Conservation (phyloP, 768 basidiomycete species). For the Trametes cingulata region DNA sequence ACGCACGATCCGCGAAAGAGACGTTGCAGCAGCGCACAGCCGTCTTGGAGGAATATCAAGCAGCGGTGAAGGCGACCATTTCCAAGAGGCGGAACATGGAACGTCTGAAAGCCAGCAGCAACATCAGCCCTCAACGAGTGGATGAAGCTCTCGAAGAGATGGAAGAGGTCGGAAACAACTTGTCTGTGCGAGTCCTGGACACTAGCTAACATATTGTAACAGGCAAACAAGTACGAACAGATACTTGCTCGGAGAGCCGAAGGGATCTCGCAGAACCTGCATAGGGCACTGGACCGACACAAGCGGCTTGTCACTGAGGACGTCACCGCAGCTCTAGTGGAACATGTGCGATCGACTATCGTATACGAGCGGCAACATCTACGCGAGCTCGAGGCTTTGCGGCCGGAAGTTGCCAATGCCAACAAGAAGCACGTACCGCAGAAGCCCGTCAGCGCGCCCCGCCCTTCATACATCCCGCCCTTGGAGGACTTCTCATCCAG, state of each 20-base stretch:
- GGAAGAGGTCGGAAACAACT: constrained; percentile 68
- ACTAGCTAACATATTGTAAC: constrained; percentile 13
- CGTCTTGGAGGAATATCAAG: constrained; percentile 92
- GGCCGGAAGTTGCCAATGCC: constrained; percentile 71
- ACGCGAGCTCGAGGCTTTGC: constrained; percentile 83
- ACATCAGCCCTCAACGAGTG: constrained; percentile 81
- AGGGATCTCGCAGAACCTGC: constrained; percentile 92
- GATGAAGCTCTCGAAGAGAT: constrained; percentile 92
- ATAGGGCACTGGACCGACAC: constrained; percentile 82
- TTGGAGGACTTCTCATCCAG: constrained; percentile 59
- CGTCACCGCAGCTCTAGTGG: constrained; percentile 84
- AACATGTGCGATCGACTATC: constrained; percentile 89
- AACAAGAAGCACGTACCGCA: constrained; percentile 56
- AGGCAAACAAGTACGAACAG: constrained; percentile 93
- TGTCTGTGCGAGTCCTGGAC: not conserved
- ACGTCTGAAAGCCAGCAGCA: constrained; percentile 80
- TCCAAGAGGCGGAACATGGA: constrained; percentile 92
- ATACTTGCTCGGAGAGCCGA: constrained; percentile 81
- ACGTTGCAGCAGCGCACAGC: constrained; percentile 87
- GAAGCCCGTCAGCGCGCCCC: constrained; percentile 52
- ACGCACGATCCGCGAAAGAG: constrained; percentile 96
- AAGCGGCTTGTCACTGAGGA: constrained; percentile 89
- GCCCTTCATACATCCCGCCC: constrained; percentile 60
- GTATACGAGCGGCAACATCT: constrained; percentile 90
- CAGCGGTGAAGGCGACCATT: constrained; percentile 90